Conservation (phyloP, 805 yeast genomes). For the Metschnikowia proteae region DNA sequence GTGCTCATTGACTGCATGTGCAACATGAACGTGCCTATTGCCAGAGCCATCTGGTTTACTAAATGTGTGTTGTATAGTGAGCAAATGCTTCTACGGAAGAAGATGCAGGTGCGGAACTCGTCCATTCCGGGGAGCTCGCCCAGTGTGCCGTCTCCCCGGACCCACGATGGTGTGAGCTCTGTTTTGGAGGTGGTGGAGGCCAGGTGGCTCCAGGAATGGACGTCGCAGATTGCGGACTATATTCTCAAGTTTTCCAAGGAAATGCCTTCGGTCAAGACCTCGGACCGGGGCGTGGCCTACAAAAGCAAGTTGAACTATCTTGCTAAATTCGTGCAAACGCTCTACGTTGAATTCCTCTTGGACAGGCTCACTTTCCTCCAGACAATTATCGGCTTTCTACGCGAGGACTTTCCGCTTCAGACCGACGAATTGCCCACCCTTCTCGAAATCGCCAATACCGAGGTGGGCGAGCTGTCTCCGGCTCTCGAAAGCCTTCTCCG, state of each 20-base stretch:
- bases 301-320: constrained; percentile 55
- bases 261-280: constrained; percentile 21
- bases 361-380: constrained; percentile 59
- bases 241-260: constrained; percentile 49
- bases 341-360: constrained; percentile 65
- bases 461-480: constrained; percentile 23
- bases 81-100: constrained; percentile 30
- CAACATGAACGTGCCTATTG: constrained; percentile 61
- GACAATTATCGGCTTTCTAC: constrained; percentile 58
- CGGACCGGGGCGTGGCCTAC: constrained; percentile 39
- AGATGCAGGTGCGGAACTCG: constrained; percentile 22
- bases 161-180: constrained; percentile 1
- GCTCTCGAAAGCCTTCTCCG: constrained; percentile 3
- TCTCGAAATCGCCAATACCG: constrained; percentile 15
- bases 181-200: constrained; percentile 39
- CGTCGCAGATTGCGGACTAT: constrained; percentile 70
- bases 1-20: constrained; percentile 71
- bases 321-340: constrained; percentile 54
- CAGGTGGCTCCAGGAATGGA: constrained; percentile 85
- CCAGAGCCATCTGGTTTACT: constrained; percentile 89
- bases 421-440: constrained; percentile 23
- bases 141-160: background rate
- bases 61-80: constrained; percentile 76
- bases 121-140: constrained; percentile 1
- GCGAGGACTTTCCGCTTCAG: constrained; percentile 30